These are phyloP conservation scores for Nasturtium officinale DNA, from an alignment of 345 rosid species.

Conservation along the genomic window DNA sequence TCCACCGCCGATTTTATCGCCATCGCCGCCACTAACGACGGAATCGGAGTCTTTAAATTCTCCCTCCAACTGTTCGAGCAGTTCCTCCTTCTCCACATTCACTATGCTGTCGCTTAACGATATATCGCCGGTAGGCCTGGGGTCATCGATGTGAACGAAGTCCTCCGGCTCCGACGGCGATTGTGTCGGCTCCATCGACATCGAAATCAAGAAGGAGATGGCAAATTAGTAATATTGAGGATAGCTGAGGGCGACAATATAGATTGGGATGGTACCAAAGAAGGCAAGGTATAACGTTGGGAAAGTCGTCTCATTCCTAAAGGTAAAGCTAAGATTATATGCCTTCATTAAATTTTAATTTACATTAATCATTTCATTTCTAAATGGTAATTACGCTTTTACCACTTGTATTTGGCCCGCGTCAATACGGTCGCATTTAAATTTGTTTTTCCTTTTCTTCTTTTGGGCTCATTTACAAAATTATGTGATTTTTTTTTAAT, in stretches of 20 bases:
- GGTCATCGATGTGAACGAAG: conserved; percentile 77
- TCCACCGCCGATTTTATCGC: conserved; percentile 6
- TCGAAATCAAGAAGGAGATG: conserved; percentile 3
- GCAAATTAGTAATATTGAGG: conserved; percentile 32
- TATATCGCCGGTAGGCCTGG: conserved; percentile 49
- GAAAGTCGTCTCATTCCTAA: conserved; percentile 31
- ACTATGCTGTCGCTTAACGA: conserved; percentile 77
- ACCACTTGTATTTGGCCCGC: not conserved
- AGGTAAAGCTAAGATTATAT: conserved; percentile 7
- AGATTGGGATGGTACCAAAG: conserved; percentile 24
- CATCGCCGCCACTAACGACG: conserved; percentile 18
- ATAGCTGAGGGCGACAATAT: not conserved
- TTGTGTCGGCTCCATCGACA: conserved; percentile 52
- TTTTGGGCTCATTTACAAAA: not conserved
- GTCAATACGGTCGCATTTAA: not conserved
- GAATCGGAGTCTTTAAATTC: conserved; percentile 34
- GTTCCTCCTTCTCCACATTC: conserved; percentile 58
- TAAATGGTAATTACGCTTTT: not conserved
- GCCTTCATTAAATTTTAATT: not conserved
- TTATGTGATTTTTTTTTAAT: not conserved
- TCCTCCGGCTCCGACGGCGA: conserved; percentile 58
- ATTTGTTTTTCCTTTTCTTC: not conserved
- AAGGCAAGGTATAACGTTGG: conserved; percentile 27
- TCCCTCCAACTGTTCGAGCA: conserved; percentile 32
- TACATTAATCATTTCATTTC: conserved; percentile 10